These are phyloP conservation scores for Lipomyces lipofer DNA, from an alignment of 805 yeast species.

Conservation along the genomic window DNA sequence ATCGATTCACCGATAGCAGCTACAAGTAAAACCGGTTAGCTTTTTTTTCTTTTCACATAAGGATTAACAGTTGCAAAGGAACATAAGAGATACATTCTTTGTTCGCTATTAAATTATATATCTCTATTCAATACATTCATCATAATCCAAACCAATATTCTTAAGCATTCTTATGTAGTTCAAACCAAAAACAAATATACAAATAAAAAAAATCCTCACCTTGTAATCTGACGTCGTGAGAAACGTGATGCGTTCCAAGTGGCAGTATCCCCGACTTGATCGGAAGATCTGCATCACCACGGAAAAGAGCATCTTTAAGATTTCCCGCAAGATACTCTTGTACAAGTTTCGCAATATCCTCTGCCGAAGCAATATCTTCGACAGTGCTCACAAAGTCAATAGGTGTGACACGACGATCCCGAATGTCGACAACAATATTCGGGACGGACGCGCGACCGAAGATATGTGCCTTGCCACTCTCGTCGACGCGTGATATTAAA, in stretches of 20 bases:
- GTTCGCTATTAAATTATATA: too few relatives aligned
- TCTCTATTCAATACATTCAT: too few relatives aligned
- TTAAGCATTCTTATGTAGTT: too few relatives aligned
- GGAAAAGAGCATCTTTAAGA: constrained; percentile 14
- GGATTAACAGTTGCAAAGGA: too few relatives aligned
- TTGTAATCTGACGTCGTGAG: constrained; percentile 23
- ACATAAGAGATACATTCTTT: too few relatives aligned
- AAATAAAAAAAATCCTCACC: neutral
- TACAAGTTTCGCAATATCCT: constrained; percentile 26
- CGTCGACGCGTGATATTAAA: constrained; percentile 24
- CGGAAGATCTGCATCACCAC: constrained; percentile 27
- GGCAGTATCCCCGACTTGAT: constrained; percentile 28
- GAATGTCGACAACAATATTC: constrained; percentile 27
- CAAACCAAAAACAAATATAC: constrained; percentile 1
- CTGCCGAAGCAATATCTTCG: constrained; percentile 20
- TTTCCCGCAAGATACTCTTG: constrained; percentile 23
- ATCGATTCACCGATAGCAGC: constrained; percentile 17
- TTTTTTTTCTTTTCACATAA: too few relatives aligned
- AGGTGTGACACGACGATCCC: constrained; percentile 25
- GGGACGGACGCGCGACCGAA: constrained; percentile 30
- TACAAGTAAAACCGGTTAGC: neutral
- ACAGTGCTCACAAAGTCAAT: constrained; percentile 28
- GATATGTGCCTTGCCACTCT: constrained; percentile 1
- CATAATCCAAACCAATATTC: too few relatives aligned
- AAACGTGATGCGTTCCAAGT: constrained; percentile 29